Evolutionary conservation across 129 eudicot genomes (phyloP).

Genomic region (Flaveria brownii): DNA sequence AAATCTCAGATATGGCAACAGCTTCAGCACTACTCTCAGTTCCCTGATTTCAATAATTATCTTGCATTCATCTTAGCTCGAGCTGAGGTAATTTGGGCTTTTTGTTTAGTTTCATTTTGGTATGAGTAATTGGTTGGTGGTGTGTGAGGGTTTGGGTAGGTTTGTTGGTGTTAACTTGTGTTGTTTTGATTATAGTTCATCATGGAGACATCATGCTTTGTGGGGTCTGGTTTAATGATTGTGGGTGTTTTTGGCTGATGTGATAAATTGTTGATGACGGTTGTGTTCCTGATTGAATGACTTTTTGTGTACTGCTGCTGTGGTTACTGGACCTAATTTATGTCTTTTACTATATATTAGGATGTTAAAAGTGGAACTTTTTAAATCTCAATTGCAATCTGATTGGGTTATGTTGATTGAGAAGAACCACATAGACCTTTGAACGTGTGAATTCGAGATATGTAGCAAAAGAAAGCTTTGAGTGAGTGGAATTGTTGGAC

Average conservation of each 20-base stretch:
- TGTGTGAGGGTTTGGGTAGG: slow-evolving; percentile 5
- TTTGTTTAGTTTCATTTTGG: background rate
- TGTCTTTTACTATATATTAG: background rate
- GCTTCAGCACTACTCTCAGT: slow-evolving; percentile 85
- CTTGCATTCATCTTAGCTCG: slow-evolving; percentile 84
- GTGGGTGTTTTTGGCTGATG: background rate
- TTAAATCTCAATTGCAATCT: background rate
- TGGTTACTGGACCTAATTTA: background rate
- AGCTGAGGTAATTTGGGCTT: slow-evolving; percentile 55
- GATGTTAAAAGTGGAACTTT: slow-evolving; percentile 7
- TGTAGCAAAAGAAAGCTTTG: background rate
- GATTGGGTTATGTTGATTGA: background rate
- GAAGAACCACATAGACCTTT: background rate
- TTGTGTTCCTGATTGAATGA: slow-evolving; percentile 14
- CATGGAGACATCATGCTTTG: slow-evolving; percentile 2
- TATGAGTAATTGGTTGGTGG: background rate
- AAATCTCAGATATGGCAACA: slow-evolving; percentile 89
- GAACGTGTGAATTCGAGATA: background rate
- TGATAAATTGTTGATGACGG: slow-evolving; percentile 16
- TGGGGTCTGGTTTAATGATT: background rate
- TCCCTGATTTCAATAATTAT: slow-evolving; percentile 93
- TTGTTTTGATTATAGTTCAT: background rate
- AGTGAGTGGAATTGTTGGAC: background rate
- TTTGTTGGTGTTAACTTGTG: background rate
- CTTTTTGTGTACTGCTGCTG: slow-evolving; percentile 2